These are phyloP conservation scores for Curvularia spicifera DNA, from an alignment of 2,329 filamentous ascomycete species.

Conservation along the genomic window DNA sequence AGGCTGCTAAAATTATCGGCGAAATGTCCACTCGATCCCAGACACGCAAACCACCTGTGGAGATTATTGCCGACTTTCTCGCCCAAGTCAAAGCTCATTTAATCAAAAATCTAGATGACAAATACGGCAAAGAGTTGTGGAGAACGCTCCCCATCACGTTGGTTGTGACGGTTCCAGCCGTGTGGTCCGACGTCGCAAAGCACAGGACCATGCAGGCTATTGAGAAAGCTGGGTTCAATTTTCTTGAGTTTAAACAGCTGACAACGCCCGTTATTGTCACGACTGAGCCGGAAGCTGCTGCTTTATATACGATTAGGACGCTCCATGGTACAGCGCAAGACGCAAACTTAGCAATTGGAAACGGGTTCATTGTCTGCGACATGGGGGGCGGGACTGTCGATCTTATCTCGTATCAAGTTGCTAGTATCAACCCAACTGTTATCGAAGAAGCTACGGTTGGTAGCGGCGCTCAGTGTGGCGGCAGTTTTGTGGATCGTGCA, in stretches of 20 bases:
- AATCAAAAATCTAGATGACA: conserved; percentile 27
- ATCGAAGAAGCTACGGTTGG: conserved; percentile 36
- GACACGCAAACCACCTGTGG: conserved; percentile 21
- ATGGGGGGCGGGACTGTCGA: conserved; percentile 38
- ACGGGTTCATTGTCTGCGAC: conserved; percentile 40
- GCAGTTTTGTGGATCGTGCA: conserved; percentile 34
- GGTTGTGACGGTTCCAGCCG: conserved; percentile 35
- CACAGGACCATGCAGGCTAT: conserved; percentile 27
- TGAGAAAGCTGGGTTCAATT: conserved; percentile 25
- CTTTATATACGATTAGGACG: not conserved
- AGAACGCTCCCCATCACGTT: conserved; percentile 25
- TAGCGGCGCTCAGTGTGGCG: conserved; percentile 36
- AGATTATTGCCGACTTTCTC: conserved; percentile 42
- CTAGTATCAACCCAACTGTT: conserved; percentile 10
- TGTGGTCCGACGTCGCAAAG: conserved; percentile 38
- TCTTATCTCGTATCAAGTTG: conserved; percentile 31
- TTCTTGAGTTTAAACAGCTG: not conserved
- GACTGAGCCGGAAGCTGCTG: not conserved
- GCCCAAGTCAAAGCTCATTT: conserved; percentile 27
- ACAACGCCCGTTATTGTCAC: not conserved
- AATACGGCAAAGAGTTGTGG: conserved; percentile 33
- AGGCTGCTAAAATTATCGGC: conserved; percentile 24
- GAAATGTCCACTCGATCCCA: conserved; percentile 12
- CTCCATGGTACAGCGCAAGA: conserved; percentile 22
- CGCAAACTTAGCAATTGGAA: conserved; percentile 15